These are phyloP conservation scores for thale cress (Arabidopsis thaliana) DNA, from an alignment of 345 rosid genomes.

Conservation along the genomic window TAIR10.1 NC_003070.9:21004001-21004500, in stretches of 20 bases:
- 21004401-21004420: slow-evolving; percentile 44
- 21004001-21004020: slow-evolving; percentile 43
- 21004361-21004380: slow-evolving; percentile 62
- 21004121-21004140: slow-evolving; percentile 53
- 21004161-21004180: slow-evolving; percentile 60
- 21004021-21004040: slow-evolving; percentile 43
- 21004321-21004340: not conserved
- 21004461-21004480: not conserved
- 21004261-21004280: slow-evolving; percentile 47
- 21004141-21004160: slow-evolving; percentile 55
- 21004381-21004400: slow-evolving; percentile 68
- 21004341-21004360: slow-evolving; percentile 63
- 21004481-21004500: not conserved
- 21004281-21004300: not conserved
- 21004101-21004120: slow-evolving; percentile 41
- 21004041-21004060: slow-evolving; percentile 49
- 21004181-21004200: slow-evolving; percentile 54
- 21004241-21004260: slow-evolving; percentile 60
- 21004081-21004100: slow-evolving; percentile 26
- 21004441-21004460: not conserved
- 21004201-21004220: slow-evolving; percentile 44
- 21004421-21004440: not conserved
- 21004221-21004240: slow-evolving; percentile 59
- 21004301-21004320: not conserved
- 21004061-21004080: slow-evolving; percentile 45